Evolutionary conservation across 1,139 yeast species (phyloP).

Genomic region (Suhomyces yuchorum): DNA sequence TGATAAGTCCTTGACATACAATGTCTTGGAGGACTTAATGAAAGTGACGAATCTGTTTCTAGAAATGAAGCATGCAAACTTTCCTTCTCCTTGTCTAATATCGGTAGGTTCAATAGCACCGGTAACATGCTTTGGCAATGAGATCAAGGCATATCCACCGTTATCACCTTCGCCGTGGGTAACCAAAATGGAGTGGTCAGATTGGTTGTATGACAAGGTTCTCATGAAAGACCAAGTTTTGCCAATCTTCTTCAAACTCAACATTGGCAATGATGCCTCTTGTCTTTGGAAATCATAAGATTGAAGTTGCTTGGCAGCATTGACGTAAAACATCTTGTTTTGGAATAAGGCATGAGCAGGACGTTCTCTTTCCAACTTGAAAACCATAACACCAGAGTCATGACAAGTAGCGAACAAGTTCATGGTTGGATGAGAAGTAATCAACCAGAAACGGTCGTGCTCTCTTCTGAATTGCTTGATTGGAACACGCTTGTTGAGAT

Average conservation of each 20-base stretch:
- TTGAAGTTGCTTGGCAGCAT: slow-evolving; percentile 85
- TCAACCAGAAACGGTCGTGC: slow-evolving; percentile 91
- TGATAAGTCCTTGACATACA: slow-evolving; percentile 82
- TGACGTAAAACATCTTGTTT: slow-evolving; percentile 70
- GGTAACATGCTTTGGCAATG: slow-evolving; percentile 82
- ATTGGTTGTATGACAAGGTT: slow-evolving; percentile 85
- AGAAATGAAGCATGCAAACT: slow-evolving; percentile 86
- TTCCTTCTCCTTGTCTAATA: slow-evolving; percentile 77
- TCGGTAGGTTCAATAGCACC: slow-evolving; percentile 92
- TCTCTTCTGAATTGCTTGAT: slow-evolving; percentile 95
- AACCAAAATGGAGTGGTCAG: slow-evolving; percentile 83
- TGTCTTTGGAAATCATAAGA: slow-evolving; percentile 64
- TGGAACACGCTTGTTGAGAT: slow-evolving; percentile 88
- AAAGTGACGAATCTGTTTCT: slow-evolving; percentile 92
- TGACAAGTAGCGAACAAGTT: slow-evolving; percentile 96
- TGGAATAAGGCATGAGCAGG: slow-evolving; percentile 83
- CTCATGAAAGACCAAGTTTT: slow-evolving; percentile 85
- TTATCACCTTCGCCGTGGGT: slow-evolving; percentile 73
- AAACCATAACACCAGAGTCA: slow-evolving; percentile 97
- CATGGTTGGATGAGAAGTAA: slow-evolving; percentile 85
- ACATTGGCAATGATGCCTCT: slow-evolving; percentile 73
- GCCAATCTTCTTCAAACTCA: slow-evolving; percentile 82
- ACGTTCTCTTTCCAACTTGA: slow-evolving; percentile 95
- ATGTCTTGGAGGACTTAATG: slow-evolving; percentile 59
- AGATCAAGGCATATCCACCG: slow-evolving; percentile 69